Evolutionary conservation across 2,329 filamentous ascomycete genomes (phyloP).

Genomic region (Coniochaeta sp.): DNA sequence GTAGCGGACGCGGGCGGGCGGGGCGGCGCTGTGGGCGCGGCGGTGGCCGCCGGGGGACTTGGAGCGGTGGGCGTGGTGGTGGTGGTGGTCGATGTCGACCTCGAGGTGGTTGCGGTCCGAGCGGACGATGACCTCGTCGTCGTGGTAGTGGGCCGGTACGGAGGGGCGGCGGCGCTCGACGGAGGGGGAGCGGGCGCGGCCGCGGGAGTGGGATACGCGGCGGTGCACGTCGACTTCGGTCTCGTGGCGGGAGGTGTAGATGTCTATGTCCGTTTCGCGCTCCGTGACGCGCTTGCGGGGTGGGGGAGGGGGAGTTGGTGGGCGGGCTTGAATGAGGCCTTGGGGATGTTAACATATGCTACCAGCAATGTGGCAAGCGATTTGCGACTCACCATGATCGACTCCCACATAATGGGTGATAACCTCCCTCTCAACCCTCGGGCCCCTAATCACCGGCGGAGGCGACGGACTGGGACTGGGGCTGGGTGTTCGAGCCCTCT

Average conservation of each 20-base stretch:
- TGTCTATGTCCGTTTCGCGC: conserved; percentile 55
- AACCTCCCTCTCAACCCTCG: conserved; percentile 79
- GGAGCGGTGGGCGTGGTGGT: conserved; percentile 20
- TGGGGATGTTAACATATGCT: background rate
- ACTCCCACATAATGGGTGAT: conserved; percentile 85
- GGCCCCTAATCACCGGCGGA: conserved; percentile 64
- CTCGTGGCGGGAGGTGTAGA: conserved; percentile 44
- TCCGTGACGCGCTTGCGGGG: conserved; percentile 34
- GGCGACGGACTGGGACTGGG: conserved; percentile 42
- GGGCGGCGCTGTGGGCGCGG: conserved; percentile 45
- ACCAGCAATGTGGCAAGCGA: conserved; percentile 5
- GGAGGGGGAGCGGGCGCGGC: conserved; percentile 30
- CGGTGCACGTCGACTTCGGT: conserved; percentile 52
- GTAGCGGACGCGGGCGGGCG: conserved; percentile 39
- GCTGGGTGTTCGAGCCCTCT: conserved; percentile 35
- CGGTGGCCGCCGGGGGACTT: conserved; percentile 26
- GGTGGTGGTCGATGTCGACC: conserved; percentile 32
- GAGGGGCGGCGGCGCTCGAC: conserved; percentile 33
- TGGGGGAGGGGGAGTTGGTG: conserved; percentile 42
- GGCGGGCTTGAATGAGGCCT: conserved; percentile 42
- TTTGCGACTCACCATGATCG: conserved; percentile 63
- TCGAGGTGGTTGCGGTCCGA: conserved; percentile 43
- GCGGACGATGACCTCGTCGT: conserved; percentile 63
- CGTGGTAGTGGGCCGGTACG: conserved; percentile 25
- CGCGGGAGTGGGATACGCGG: conserved; percentile 29